A percentile compares a stretch with the other conserved stretches of the same genome.
phyloP scores from a whole-genome alignment of 352 stramenopile genomes.

The Pythium dissimile region DNA sequence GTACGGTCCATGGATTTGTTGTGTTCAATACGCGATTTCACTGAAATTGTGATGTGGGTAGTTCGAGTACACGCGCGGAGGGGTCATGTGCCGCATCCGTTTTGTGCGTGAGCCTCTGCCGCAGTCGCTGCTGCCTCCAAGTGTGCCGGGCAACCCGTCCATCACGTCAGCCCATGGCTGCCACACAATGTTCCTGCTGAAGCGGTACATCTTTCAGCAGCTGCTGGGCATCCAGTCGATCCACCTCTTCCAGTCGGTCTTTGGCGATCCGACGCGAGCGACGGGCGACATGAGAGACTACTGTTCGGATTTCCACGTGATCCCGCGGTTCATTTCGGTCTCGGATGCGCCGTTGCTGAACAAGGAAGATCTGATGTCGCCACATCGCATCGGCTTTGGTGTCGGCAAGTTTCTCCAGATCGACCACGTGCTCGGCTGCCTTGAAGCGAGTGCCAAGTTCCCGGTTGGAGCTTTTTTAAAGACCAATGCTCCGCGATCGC shows the following conservation, averaged over 20 bases:
- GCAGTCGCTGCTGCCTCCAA: constrained; percentile 30
- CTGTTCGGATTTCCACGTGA: constrained; percentile 75
- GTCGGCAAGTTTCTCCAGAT: constrained; percentile 63
- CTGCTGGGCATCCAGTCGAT: constrained; percentile 67
- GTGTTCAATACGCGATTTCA: too few species aligned
- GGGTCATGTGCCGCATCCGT: constrained; percentile 74
- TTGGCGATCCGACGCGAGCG: constrained; percentile 44
- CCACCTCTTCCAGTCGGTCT: constrained; percentile 69
- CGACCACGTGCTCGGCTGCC: constrained; percentile 59
- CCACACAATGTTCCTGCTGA: constrained; percentile 58
- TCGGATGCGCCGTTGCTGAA: constrained; percentile 63
- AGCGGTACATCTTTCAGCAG: constrained; percentile 74
- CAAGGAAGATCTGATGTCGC: constrained; percentile 52
- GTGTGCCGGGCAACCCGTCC: neutral
- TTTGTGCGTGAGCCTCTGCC: constrained; percentile 68
- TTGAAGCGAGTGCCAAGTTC: constrained; percentile 53
- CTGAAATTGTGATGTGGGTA: too few species aligned
- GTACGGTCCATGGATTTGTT: constrained; percentile 21
- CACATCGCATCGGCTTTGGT: constrained; percentile 78
- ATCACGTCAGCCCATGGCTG: constrained; percentile 32
- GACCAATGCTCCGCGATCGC: constrained; percentile 39
- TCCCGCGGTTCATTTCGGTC: constrained; percentile 77
- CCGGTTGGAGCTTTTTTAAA: constrained; percentile 45
- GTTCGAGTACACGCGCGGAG: constrained; percentile 81
- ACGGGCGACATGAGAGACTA: constrained; percentile 54